Percentiles rank a stretch among this genome's conserved stretches.
phyloP scores from a whole-genome alignment of 2,329 filamentous ascomycete genomes.

The Fusarium paranaense region DNA sequence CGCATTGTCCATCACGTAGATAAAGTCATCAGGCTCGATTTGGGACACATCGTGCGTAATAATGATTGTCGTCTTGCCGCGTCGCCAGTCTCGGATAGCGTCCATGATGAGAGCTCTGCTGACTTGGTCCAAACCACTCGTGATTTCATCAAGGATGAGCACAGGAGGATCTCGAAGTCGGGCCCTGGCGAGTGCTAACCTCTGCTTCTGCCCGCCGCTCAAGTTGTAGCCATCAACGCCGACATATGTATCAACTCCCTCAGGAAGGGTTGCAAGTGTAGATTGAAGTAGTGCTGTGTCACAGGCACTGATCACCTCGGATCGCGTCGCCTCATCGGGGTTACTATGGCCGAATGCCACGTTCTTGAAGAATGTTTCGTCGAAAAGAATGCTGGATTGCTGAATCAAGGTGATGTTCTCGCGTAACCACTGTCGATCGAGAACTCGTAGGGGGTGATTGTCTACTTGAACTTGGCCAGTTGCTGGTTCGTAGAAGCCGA shows the following conservation, averaged over 20 bases:
- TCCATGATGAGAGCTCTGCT: slow-evolving; percentile 77
- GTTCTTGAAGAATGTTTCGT: slow-evolving; percentile 82
- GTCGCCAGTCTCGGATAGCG: slow-evolving; percentile 80
- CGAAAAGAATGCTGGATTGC: slow-evolving; percentile 84
- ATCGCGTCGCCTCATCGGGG: slow-evolving; percentile 59
- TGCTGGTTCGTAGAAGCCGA: slow-evolving; percentile 78
- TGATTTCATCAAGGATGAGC: slow-evolving; percentile 89
- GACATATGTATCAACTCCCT: slow-evolving; percentile 78
- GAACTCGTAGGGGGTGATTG: slow-evolving; percentile 66
- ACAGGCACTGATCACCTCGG: slow-evolving; percentile 71
- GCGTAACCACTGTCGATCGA: slow-evolving; percentile 80
- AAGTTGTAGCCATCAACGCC: slow-evolving; percentile 77
- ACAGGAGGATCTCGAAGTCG: slow-evolving; percentile 81
- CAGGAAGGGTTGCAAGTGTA: slow-evolving; percentile 73
- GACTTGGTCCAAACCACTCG: slow-evolving; percentile 84
- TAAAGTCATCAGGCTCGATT: slow-evolving; percentile 77
- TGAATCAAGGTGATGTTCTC: slow-evolving; percentile 84
- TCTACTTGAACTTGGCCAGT: slow-evolving; percentile 78
- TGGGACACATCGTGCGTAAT: slow-evolving; percentile 91
- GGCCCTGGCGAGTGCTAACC: slow-evolving; percentile 83
- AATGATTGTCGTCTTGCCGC: slow-evolving; percentile 86
- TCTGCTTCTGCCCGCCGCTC: slow-evolving; percentile 88
- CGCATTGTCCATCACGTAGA: slow-evolving; percentile 83
- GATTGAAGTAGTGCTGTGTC: slow-evolving; percentile 76
- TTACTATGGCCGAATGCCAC: slow-evolving; percentile 76